These are phyloP conservation scores for Lindgomyces ingoldianus DNA, from an alignment of 495 filamentous ascomycete genomes.

Conservation along the genomic window DNA sequence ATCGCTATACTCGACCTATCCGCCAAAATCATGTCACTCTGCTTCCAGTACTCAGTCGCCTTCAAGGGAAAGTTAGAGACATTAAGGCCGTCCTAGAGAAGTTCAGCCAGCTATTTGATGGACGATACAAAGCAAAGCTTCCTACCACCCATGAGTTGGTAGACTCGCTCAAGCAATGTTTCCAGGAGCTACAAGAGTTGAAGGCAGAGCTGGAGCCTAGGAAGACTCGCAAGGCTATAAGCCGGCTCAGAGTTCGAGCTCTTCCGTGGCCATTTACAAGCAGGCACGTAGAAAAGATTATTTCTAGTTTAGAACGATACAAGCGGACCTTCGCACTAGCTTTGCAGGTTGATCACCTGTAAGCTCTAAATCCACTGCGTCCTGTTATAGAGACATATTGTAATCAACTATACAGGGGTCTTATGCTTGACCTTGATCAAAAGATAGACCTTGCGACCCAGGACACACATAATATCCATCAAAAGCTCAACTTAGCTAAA, in stretches of 20 bases:
- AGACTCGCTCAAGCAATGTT: neutral
- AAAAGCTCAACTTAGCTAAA: slow-evolving; percentile 13
- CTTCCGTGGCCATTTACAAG: neutral
- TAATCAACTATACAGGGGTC: neutral
- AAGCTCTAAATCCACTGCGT: neutral
- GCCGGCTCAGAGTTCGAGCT: neutral
- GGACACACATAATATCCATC: too few relatives aligned
- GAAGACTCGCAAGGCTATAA: neutral
- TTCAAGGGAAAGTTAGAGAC: neutral
- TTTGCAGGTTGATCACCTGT: neutral
- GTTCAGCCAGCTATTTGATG: neutral
- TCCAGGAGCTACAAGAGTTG: neutral
- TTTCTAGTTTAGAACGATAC: neutral
- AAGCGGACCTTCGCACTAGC: neutral
- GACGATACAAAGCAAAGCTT: neutral
- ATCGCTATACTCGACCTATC: neutral
- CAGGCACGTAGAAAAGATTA: neutral
- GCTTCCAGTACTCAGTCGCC: neutral
- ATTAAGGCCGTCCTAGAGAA: neutral
- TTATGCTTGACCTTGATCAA: neutral
- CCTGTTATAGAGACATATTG: neutral
- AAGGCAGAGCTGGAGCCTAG: neutral
- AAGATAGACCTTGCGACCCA: too few relatives aligned
- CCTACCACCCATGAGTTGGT: neutral
- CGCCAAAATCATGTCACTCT: neutral